Base-by-base conservation (phyloP, 2,329 filamentous ascomycete species). In the Paecilomyces variotii region DNA sequence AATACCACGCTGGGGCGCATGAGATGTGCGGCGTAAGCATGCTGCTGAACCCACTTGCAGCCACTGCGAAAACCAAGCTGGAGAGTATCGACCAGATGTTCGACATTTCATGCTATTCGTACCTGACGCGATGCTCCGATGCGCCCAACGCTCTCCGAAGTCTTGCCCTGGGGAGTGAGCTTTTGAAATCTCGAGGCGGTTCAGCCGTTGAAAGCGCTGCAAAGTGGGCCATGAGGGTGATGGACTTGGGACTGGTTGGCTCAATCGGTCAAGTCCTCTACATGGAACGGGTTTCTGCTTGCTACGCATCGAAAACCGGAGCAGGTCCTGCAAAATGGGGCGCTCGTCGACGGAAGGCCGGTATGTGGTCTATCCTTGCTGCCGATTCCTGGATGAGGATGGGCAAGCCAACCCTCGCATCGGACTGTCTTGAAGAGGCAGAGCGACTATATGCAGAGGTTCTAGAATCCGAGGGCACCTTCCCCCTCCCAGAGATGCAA, bases 11-110 rank as follows among this genome's bases (percentile, higher is more conserved):
- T 0, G 93, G 90, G 2, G 88, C 90, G 1, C 93, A 96, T 72
- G 94, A 99, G 78, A 97, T 99, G 93, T 88, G 89, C 30, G 92
- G 90, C 4, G 78, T 97, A 11, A 90, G 90, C 67, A 84, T 90
- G 49, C 82, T 99, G 34, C 82, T 99, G 60, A 87, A 88, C 67
- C 86, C 90, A 0, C 84, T 89, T 60, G 82, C 83, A 14, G 79
- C 89, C 61, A 86, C 85, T 1, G 86, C 88, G 12, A 96, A 92
- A 70, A 85, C 84, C 28, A 86, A 93, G 61, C 79, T 87, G 1
- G 94, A 97, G 67, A 87, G 85, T 4, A 83, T 97, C 45, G 90
- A 95, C 66, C 84, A 90, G 65, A 90, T 94, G 83, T 82, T 99
- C 11, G 93, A 97, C 68, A 89, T 90, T 2, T 90, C 93, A 0